Percentiles rank a stretch among this genome's conserved stretches.
Conservation (phyloP, 805 yeast species). For the Candida montana region DNA sequence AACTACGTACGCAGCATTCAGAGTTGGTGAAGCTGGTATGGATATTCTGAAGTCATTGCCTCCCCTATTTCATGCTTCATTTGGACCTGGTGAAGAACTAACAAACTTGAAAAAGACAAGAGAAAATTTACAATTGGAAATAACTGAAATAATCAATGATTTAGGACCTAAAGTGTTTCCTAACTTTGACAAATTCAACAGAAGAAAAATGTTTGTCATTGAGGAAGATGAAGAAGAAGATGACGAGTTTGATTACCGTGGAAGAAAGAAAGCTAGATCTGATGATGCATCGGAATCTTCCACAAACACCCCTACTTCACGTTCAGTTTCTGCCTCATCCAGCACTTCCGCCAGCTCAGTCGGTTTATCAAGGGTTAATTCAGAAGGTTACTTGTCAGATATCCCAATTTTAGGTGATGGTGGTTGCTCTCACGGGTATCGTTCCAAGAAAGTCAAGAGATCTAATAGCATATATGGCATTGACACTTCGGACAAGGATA, state of each 20-base stretch:
- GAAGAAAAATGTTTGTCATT: slow-evolving; percentile 14
- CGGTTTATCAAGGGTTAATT: slow-evolving; percentile 57
- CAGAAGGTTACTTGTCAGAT: slow-evolving; percentile 56
- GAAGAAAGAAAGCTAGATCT: slow-evolving; percentile 21
- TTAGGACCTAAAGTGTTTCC: slow-evolving; percentile 87
- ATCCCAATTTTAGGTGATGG: slow-evolving; percentile 49
- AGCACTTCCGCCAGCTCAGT: slow-evolving; percentile 36
- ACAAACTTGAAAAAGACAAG: slow-evolving; percentile 54
- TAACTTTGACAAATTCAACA: slow-evolving; percentile 52
- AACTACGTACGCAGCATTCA: slow-evolving; percentile 82
- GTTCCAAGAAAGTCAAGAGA: background rate
- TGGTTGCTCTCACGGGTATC: slow-evolving; percentile 11
- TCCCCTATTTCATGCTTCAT: slow-evolving; percentile 50
- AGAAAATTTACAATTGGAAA: slow-evolving; percentile 55
- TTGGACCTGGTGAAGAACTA: slow-evolving; percentile 38
- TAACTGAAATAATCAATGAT: slow-evolving; percentile 74
- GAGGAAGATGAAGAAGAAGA: slow-evolving; percentile 18
- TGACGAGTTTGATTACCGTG: slow-evolving; percentile 27
- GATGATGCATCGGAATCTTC: background rate
- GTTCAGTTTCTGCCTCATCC: slow-evolving; percentile 27
- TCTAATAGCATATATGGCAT: slow-evolving; percentile 1
- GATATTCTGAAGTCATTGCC: slow-evolving; percentile 76
- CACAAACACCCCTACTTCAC: slow-evolving; percentile 1
- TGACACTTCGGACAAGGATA: background rate
- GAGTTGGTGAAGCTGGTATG: slow-evolving; percentile 87